phyloP scores from a whole-genome alignment of 108 stramenopile species.

The Pseudonitzschia multiseries region DNA sequence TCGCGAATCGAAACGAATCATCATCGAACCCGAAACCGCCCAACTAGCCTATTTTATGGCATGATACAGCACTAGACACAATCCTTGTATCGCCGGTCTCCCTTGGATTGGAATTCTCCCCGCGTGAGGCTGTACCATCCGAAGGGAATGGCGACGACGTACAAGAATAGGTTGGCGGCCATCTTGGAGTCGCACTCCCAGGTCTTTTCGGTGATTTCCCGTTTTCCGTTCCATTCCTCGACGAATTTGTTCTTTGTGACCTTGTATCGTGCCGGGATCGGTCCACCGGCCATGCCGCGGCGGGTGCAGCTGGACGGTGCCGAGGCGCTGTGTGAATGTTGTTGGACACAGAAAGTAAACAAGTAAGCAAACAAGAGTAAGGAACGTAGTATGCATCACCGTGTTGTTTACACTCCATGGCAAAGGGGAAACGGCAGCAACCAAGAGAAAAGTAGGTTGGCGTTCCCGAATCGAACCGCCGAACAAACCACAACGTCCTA shows the following conservation, averaged over 20 bases:
- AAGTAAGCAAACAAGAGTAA: background rate
- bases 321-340: too few species aligned
- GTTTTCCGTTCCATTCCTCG: constrained; percentile 85
- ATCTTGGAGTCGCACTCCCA: constrained; percentile 45
- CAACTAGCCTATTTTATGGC: too few species aligned
- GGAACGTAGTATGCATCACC: too few species aligned
- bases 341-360: too few species aligned
- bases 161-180: constrained; percentile 42
- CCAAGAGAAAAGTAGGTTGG: too few species aligned
- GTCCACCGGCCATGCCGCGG: constrained; percentile 75
- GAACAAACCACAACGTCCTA: too few species aligned
- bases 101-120: constrained; percentile 62
- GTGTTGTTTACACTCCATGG: too few species aligned
- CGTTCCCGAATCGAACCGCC: too few species aligned
- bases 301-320: constrained; percentile 26
- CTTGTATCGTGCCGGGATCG: constrained; percentile 63
- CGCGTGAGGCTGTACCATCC: constrained; percentile 60
- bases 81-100: constrained; percentile 74
- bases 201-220: constrained; percentile 79
- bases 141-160: constrained; percentile 51
- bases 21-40: too few species aligned
- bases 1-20: too few species aligned
- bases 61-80: constrained; percentile 29
- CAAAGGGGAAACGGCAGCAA: too few species aligned
- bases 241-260: constrained; percentile 86